These are phyloP conservation scores for Lodderomyces beijingensis DNA, from an alignment of 1,139 yeast species.

Conservation along the genomic window DNA sequence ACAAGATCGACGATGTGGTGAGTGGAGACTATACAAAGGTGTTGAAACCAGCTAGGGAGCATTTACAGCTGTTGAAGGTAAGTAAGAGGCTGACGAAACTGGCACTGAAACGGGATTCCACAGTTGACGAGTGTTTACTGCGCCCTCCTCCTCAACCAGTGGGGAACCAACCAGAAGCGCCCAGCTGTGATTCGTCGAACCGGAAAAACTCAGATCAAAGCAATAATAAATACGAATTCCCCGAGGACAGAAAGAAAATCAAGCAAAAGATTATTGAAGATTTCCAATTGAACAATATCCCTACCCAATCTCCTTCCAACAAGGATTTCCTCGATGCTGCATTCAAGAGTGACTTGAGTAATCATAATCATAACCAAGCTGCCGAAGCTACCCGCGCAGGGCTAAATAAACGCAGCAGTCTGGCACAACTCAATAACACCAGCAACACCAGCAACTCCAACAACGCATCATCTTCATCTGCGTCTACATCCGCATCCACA, in stretches of 20 bases:
- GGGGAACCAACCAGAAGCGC: neutral
- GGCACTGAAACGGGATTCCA: no score
- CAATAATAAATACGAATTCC: slow-evolving; percentile 2
- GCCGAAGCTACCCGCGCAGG: neutral
- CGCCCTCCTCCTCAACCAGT: no score
- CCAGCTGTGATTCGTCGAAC: neutral
- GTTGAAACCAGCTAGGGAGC: slow-evolving; percentile 15
- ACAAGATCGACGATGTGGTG: slow-evolving; percentile 22
- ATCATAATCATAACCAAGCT: no score
- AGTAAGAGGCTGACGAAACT: no score
- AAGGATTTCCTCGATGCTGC: no score
- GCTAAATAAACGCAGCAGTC: neutral
- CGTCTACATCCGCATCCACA: neutral
- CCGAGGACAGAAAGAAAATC: slow-evolving; percentile 25
- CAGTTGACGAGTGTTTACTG: no score
- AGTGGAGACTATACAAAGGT: slow-evolving; percentile 20
- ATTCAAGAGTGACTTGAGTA: slow-evolving; percentile 2
- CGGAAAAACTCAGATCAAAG: slow-evolving; percentile 6
- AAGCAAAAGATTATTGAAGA: slow-evolving; percentile 43
- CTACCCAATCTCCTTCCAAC: slow-evolving; percentile 11
- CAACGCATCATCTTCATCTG: no score
- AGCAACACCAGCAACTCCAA: neutral
- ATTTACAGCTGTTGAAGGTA: slow-evolving; percentile 3
- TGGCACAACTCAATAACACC: neutral
- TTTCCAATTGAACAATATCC: slow-evolving; percentile 35